A percentile compares a stretch with the other conserved stretches of the same genome.
These are phyloP conservation scores for Pisolithus tinctorius DNA, from an alignment of 768 basidiomycete species.

Conservation along the genomic window DNA sequence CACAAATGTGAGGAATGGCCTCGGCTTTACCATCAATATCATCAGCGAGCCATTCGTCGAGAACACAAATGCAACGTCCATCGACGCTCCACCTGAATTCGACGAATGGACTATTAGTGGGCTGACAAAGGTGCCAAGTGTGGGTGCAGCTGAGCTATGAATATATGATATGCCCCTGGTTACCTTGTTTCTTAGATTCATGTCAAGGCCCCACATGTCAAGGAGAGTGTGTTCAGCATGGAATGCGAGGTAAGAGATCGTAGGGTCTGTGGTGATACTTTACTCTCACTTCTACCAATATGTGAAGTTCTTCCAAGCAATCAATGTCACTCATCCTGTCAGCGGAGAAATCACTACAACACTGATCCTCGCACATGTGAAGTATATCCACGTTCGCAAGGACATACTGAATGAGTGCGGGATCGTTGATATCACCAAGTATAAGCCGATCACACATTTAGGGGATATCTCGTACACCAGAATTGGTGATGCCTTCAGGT, in stretches of 20 bases:
- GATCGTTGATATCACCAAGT: too few species aligned
- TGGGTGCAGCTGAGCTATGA: conserved; percentile 7
- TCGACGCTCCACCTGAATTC: conserved; percentile 32
- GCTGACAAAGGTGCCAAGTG: conserved; percentile 33
- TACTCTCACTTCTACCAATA: background rate
- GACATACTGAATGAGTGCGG: too few species aligned
- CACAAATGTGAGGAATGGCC: conserved; percentile 33
- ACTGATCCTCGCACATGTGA: too few species aligned
- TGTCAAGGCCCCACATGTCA: conserved; percentile 34
- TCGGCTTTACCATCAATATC: too few species aligned
- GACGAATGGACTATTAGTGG: conserved; percentile 37
- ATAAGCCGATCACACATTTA: conserved; percentile 20
- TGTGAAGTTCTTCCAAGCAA: conserved; percentile 23
- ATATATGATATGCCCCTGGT: background rate
- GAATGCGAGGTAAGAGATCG: conserved; percentile 27
- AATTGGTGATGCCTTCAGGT: conserved; percentile 22
- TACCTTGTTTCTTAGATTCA: conserved; percentile 15
- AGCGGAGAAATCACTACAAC: too few species aligned
- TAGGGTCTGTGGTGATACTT: background rate
- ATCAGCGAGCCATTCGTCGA: conserved; percentile 28
- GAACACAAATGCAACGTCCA: conserved; percentile 30
- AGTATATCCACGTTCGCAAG: too few species aligned
- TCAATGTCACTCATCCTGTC: conserved; percentile 28
- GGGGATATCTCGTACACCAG: conserved; percentile 35
- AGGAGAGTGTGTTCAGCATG: conserved; percentile 42